Base-by-base conservation (phyloP, 495 filamentous ascomycete species). In the Penicillium steckii region DNA sequence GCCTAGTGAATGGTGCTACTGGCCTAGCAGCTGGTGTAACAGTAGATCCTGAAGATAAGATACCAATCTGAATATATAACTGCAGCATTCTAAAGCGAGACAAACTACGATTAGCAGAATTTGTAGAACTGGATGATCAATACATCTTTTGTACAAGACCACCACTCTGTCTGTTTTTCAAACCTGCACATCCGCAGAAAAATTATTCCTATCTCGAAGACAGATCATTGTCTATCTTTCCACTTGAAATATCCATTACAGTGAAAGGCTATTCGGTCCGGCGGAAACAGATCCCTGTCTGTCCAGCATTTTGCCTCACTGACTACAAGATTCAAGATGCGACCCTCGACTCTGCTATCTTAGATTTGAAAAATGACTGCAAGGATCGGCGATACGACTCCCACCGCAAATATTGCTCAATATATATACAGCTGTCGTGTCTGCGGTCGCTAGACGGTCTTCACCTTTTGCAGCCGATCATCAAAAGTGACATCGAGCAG, bases 221-320 rank as follows among this genome's bases (percentile, higher is more conserved):
- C 17, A 19, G 40, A 12, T 10, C 43, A 12, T 30, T 50, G 19
- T 26, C 56, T 32, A 33, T 59, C 13, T 59, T 50, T 46, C 56
- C 52, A 33, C n/a, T 59, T 3, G 46, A 59, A 24, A 43, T 23
- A 23, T 55, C 52, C 26, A 51, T 55, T 22, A 50, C 44, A 17
- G n/a, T 59, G 25, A 59, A 59, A 45, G 37, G 56, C 15, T 50
- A 50, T 54, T 55, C 56, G 13, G 23, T 59, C 13, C 45, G 25
- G 40, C n/a, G 52, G 32, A 56, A 27, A 41, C 52, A 59, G 22
- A 41, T 50, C 13, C 44, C 56, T 18, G 18, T 59, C 18, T 55
- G 19, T 37, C 52, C 56, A 12, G 33, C 44, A 32, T 59, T 59
- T 50, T 43, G 32, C 32, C 15, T 59, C 24, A 59, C 56, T n/a